phyloP scores from a whole-genome alignment of 2,329 filamentous ascomycete species.

The Teratosphaeriaceae sp. region DNA sequence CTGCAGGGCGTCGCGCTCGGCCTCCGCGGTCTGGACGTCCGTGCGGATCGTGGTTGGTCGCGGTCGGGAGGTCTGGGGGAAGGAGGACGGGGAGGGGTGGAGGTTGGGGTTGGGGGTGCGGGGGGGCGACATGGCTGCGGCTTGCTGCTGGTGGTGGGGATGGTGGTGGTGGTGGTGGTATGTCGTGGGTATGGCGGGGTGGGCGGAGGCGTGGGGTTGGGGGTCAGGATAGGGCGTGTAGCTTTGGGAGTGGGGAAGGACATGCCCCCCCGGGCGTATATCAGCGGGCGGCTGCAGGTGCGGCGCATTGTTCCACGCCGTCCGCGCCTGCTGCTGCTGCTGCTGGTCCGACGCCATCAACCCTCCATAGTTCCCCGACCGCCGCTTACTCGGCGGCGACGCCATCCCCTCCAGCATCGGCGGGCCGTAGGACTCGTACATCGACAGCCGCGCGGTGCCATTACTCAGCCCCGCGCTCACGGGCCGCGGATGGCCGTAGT shows the following conservation, averaged over 20 bases:
- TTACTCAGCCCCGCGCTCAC: constrained; percentile 23
- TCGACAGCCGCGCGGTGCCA: constrained; percentile 20
- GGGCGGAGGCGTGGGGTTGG: background rate
- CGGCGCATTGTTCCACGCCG: constrained; percentile 7
- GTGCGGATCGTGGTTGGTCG: constrained; percentile 54
- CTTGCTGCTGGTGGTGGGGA: too few relatives aligned
- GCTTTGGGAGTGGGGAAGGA: too few relatives aligned
- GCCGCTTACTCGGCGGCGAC: constrained; percentile 27
- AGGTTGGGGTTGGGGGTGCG: constrained; percentile 26
- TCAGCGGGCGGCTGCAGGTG: constrained; percentile 26
- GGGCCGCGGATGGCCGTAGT: constrained; percentile 19
- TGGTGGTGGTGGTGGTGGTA: too few relatives aligned
- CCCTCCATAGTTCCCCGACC: constrained; percentile 22
- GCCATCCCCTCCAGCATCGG: constrained; percentile 10
- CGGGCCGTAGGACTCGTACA: constrained; percentile 19
- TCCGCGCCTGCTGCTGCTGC: constrained; percentile 1
- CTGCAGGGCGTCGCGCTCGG: constrained; percentile 75
- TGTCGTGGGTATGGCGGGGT: too few relatives aligned
- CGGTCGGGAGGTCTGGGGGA: constrained; percentile 6
- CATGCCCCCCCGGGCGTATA: constrained; percentile 15
- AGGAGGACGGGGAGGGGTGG: constrained; percentile 1
- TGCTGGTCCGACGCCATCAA: constrained; percentile 11
- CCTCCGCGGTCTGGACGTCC: constrained; percentile 59
- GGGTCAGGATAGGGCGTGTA: too few relatives aligned
- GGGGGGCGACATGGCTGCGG: constrained; percentile 28